These are phyloP conservation scores for Styphnolobium japonicum DNA, from an alignment of 306 rosid genomes.

Conservation along the genomic window DNA sequence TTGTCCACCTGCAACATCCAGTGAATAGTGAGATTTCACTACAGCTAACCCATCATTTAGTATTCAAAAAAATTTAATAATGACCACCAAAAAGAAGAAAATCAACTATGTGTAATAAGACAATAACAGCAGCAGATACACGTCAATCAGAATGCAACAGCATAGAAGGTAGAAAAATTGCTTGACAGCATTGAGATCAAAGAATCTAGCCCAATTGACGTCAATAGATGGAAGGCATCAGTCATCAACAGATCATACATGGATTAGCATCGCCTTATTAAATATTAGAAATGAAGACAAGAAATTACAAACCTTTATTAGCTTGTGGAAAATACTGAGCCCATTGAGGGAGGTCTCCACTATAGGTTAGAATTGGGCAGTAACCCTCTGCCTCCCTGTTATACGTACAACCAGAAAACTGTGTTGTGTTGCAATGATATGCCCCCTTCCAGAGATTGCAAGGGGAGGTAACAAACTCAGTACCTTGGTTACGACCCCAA, in stretches of 20 bases:
- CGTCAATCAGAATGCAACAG: slow-evolving; percentile 6
- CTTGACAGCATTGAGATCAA: slow-evolving; percentile 5
- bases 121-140: neutral
- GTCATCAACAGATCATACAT: neutral
- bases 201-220: slow-evolving; percentile 2
- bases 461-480: slow-evolving; percentile 81
- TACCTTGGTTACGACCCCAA: slow-evolving; percentile 98
- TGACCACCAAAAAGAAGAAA: neutral
- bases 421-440: slow-evolving; percentile 91
- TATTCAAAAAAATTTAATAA: neutral
- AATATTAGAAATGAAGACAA: slow-evolving; percentile 11
- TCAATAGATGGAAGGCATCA: slow-evolving; percentile 9
- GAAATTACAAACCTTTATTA: slow-evolving; percentile 62
- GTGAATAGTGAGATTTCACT: slow-evolving; percentile 13
- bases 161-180: neutral
- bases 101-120: neutral
- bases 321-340: slow-evolving; percentile 91
- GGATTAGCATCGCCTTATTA: neutral
- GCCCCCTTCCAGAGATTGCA: slow-evolving; percentile 98
- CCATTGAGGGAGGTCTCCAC: slow-evolving; percentile 94
- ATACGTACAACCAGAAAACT: slow-evolving; percentile 92
- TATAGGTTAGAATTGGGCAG: slow-evolving; percentile 89
- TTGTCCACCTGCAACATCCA: slow-evolving; percentile 82
- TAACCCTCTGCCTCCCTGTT: slow-evolving; percentile 99
- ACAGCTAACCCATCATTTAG: neutral